Evolutionary conservation across 1,284 basidiomycete genomes (phyloP).

Genomic region (Testicularia cyperi): DNA sequence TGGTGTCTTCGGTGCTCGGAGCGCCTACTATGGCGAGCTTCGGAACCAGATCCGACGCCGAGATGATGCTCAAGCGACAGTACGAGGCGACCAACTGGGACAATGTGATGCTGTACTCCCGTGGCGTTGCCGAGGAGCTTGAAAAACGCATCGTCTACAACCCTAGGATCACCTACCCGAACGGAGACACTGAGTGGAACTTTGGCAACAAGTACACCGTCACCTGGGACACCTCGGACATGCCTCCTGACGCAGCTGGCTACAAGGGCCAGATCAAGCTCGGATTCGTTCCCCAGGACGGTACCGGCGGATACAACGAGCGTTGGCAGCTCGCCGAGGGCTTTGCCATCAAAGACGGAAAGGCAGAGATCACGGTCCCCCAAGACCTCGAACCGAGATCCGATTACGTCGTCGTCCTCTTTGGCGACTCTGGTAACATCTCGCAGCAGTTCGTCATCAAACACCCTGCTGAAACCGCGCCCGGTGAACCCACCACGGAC

Average conservation of each 20-base stretch:
- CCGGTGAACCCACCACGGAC: conserved; percentile 3
- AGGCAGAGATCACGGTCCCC: conserved; percentile 16
- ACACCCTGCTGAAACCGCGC: background rate
- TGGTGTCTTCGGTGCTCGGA: conserved; percentile 8
- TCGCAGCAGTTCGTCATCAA: conserved; percentile 27
- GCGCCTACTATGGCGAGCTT: conserved; percentile 9
- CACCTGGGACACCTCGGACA: conserved; percentile 26
- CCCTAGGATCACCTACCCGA: conserved; percentile 28
- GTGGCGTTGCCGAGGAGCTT: conserved; percentile 1
- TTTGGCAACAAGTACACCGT: conserved; percentile 18
- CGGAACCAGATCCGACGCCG: conserved; percentile 7
- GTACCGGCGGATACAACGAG: conserved; percentile 29
- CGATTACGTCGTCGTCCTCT: conserved; percentile 35
- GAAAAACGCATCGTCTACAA: conserved; percentile 38
- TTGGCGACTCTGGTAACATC: conserved; percentile 35
- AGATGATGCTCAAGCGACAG: conserved; percentile 31
- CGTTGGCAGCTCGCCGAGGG: conserved; percentile 19
- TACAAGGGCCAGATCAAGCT: conserved; percentile 29
- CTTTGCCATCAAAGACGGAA: conserved; percentile 17
- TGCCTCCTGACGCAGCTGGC: conserved; percentile 6
- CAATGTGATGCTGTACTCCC: conserved; percentile 9
- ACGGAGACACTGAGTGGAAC: conserved; percentile 11
- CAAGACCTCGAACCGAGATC: conserved; percentile 7
- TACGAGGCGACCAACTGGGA: conserved; percentile 13
- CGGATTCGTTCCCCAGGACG: conserved; percentile 28